A percentile compares a stretch with the other conserved stretches of the same genome.
Conservation (phyloP, 2,329 filamentous ascomycete genomes). For the Nothopassalora personata region DNA sequence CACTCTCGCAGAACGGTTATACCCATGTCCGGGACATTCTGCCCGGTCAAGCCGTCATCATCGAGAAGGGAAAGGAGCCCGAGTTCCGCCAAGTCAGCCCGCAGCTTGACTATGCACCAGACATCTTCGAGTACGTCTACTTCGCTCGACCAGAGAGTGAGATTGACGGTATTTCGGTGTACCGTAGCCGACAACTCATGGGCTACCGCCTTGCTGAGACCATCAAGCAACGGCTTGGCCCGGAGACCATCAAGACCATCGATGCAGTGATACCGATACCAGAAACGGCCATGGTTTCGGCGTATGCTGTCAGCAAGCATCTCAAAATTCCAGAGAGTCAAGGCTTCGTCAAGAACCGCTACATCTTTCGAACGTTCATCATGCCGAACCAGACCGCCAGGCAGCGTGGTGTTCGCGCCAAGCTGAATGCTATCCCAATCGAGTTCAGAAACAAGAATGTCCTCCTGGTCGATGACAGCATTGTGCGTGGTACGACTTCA, state of each 20-base stretch:
- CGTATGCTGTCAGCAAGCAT: constrained; percentile 67
- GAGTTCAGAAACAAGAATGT: constrained; percentile 80
- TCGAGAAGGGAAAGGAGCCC: constrained; percentile 69
- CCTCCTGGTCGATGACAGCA: constrained; percentile 80
- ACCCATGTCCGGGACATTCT: constrained; percentile 68
- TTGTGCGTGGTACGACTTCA: constrained; percentile 80
- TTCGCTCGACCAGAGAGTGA: constrained; percentile 75
- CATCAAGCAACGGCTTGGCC: constrained; percentile 61
- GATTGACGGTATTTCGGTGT: constrained; percentile 84
- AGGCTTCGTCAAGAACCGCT: constrained; percentile 84
- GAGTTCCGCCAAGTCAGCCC: constrained; percentile 70
- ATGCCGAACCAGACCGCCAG: constrained; percentile 76
- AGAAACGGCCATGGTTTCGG: constrained; percentile 77
- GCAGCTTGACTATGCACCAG: constrained; percentile 67
- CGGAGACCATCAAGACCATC: constrained; percentile 66
- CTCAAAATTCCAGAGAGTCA: constrained; percentile 73
- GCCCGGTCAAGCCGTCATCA: constrained; percentile 80
- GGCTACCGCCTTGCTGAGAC: constrained; percentile 72
- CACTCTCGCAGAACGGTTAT: constrained; percentile 76
- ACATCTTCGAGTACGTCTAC: constrained; percentile 86
- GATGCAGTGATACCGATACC: constrained; percentile 81
- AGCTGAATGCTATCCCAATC: constrained; percentile 78
- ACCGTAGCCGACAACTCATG: constrained; percentile 81
- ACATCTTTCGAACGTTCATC: constrained; percentile 83
- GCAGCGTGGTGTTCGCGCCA: constrained; percentile 81